Conservation (phyloP, 2,329 filamentous ascomycete species). For the Lecanicillium sp. region DNA sequence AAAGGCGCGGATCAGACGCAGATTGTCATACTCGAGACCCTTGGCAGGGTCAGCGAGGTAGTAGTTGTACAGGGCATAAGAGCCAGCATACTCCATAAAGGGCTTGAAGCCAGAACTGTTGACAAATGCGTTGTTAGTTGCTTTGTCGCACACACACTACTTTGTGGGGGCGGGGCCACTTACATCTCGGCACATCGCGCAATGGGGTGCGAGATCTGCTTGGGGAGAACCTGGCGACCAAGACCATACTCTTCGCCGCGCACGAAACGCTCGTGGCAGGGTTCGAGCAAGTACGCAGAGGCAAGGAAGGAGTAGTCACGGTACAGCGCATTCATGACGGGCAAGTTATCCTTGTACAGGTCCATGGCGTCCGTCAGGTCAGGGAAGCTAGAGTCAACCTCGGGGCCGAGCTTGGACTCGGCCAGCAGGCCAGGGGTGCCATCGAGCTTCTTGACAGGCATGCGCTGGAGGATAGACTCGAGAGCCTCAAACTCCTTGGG, state of each 20-base stretch:
- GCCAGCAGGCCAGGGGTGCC: constrained; percentile 74
- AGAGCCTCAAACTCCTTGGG: constrained; percentile 67
- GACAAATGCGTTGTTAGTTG: too few species aligned
- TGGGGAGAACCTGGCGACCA: constrained; percentile 64
- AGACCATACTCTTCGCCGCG: constrained; percentile 71
- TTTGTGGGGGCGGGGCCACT: constrained; percentile 28
- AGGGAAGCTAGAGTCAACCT: constrained; percentile 65
- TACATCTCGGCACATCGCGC: constrained; percentile 79
- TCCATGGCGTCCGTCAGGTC: constrained; percentile 69
- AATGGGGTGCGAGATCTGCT: constrained; percentile 70
- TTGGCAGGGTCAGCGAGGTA: constrained; percentile 45
- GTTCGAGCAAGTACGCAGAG: constrained; percentile 83
- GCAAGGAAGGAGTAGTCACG: constrained; percentile 88
- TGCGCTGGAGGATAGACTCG: constrained; percentile 62
- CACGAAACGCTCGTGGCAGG: constrained; percentile 69
- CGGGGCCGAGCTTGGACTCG: constrained; percentile 61
- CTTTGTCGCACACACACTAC: too few species aligned
- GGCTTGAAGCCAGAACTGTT: constrained; percentile 70
- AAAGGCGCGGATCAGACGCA: constrained; percentile 84
- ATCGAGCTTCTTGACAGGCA: constrained; percentile 69
- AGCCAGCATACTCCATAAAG: constrained; percentile 79
- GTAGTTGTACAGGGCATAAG: constrained; percentile 63
- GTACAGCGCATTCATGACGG: constrained; percentile 77
- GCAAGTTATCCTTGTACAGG: constrained; percentile 63
- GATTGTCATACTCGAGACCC: constrained; percentile 55